Base-by-base conservation (phyloP, 1,139 yeast species). In the Yamadazyma jaroonii region DNA sequence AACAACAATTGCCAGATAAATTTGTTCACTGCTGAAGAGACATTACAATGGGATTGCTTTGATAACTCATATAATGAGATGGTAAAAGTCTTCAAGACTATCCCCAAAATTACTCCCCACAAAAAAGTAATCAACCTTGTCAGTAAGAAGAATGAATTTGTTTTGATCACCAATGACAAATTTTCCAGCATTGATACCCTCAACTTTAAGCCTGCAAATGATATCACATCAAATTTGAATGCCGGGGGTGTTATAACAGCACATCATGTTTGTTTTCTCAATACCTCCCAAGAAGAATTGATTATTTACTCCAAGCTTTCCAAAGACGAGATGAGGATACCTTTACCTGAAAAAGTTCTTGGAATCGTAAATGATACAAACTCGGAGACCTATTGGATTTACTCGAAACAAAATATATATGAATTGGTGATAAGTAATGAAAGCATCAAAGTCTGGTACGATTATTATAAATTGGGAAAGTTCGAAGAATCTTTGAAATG, bases 401-500 rank as follows among this genome's bases (percentile, higher is more conserved):
- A 46, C 48, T 40, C 56, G 23, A 37, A 37, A 27, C 36, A 44
- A 45, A 40, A 51, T 38, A 47, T 61, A 45, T 43, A 46, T 54
- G 57, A 94, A 54, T 61, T 94, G 8, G 71, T 86, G 3, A 66
- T 86, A 8, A 74, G 71, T 24, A 75, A 84, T 48, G 97, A 92
- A 55, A 70, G 80, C 6, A 64, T 73, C 5, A 83, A 86, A 17
- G 81, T 89, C 3, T 88, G 97, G 96, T 76, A 74, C 44, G 72
- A 83, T 6, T 72, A 86, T 54, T 69, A 84, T 40, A 77, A 75
- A 31, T 69, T 77, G 52, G 74, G 78, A 1, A 70, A 77, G 40
- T 90, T 72, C 57, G 85, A 82, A 12, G 79, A 79, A 37, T 97
- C 97, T 0, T 62, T 89, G 33, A 51, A 61, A 2, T 61, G 78